Base-by-base conservation (phyloP, 306 rosid genomes). In the Begonia peltatifolia region DNA sequence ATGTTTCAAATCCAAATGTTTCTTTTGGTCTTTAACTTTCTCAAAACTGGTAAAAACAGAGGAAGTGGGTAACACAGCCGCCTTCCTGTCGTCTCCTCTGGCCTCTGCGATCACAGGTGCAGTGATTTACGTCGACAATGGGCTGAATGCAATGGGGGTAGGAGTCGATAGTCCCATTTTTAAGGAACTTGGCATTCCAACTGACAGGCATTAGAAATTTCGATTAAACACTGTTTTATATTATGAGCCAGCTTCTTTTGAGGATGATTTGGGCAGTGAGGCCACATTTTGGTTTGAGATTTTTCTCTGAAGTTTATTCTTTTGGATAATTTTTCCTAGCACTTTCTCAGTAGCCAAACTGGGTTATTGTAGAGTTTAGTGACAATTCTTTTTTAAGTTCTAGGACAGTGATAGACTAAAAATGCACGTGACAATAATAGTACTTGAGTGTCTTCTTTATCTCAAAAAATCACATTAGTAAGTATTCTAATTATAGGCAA, bases 91-190 rank as follows among this genome's bases (percentile, higher is more conserved):
- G 58, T 88, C 95, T 38, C 87, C 84, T 0, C 61, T 88, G 77
- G 86, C 97, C 42, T 88, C 97, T 9, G 97, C 93, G 14, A 82
- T 84, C 60, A 84, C 95, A 0, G 97, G 97, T 9, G 63, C 89
- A 16, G 69, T 84, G 41, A 55, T 84, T 35, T 88, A 84, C 4
- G 95, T 84, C 0, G 93, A 88, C 75, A 81, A 88, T 23, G 95
- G 97, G n/a, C 71, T 88, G 63, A 85, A 84, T 0, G 87, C 95
- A 2, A 77, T 88, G 97, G 94, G 97, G 6, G 95, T 88, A 1
- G 95, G 93, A 61, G 84, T 82, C 41, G 95, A 84, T 71, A 73
- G 83, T 52, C 83, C 83, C 7, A 60, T 57, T 38, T 67, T 77
- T 20, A 63, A 63, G 67, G 73, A 70, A 46, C 78, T 70, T 3